Evolutionary conservation across 2,329 filamentous ascomycete genomes (phyloP).

Genomic region (Beauveria caledonica): DNA sequence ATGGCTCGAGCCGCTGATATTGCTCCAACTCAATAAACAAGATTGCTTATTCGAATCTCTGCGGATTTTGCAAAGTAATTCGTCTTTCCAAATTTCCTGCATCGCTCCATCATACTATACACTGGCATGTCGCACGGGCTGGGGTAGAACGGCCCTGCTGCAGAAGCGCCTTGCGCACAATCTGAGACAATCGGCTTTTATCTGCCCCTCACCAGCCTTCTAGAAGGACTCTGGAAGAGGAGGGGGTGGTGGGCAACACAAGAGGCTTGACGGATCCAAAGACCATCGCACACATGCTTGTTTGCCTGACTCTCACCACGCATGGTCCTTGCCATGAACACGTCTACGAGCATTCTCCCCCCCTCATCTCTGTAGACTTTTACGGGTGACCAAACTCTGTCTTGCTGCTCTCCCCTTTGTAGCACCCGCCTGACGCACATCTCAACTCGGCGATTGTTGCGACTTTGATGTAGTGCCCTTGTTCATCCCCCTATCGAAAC

Average conservation of each 20-base stretch:
- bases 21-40: neutral
- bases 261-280: constrained; percentile 1
- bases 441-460: constrained; percentile 9
- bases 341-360: neutral
- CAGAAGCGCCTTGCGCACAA: neutral
- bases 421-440: neutral
- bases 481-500: neutral
- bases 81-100: neutral
- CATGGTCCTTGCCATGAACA: neutral
- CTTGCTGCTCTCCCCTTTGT: neutral
- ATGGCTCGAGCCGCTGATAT: neutral
- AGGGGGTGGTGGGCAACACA: neutral
- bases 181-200: constrained; percentile 7
- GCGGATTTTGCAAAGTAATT: neutral
- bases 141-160: neutral
- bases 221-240: neutral
- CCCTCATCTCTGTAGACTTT: neutral
- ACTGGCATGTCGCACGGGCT: neutral
- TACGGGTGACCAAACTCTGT: neutral
- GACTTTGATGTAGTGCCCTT: neutral
- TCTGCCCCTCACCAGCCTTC: neutral
- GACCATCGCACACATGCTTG: neutral
- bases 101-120: neutral
- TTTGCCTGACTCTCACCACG: neutral
- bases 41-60: neutral